Base-by-base conservation (phyloP, 106 monocot genomes). In the Dactylorhiza incarnata region DNA sequence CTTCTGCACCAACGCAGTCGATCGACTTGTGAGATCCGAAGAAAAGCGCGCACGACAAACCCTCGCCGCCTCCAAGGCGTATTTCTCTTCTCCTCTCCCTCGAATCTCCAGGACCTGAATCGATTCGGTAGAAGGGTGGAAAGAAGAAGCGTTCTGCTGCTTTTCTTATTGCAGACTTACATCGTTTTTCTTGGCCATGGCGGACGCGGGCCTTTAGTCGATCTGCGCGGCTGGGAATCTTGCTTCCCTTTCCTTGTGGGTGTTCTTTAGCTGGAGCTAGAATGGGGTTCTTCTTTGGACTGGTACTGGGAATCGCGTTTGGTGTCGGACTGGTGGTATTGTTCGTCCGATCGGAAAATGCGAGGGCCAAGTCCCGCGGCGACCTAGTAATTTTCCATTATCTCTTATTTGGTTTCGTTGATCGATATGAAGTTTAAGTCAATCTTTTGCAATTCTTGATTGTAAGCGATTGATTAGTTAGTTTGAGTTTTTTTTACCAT, bases 221-320 rank as follows among this genome's bases (percentile, higher is more conserved):
- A 11, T 37, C 66, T 11, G 16, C 12, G 29, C 29, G 59, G 59
- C 6, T 9, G 45, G 5, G 45, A 45, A 6, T 12, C 45, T 17
- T 46, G 0, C 14, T 46, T n/a, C n/a, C n/a, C n/a, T 66, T 37
- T 9, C 22, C 47, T 48, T 49, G 19, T n/a, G 8, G 48, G 15
- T 48, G 20, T 23, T 72, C 7, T 23, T 72, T 11, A 5, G 53
- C 17, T 74, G 65, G 52, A 58, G 9, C 20, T 55, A 45, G 15
- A 46, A 95, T 95, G 95, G 87, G 83, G 68, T 95, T 95, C 78
- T 59, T 91, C 45, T 29, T 86, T 67, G 95, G 91, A 17, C 48
- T 89, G 62, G 6, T 83, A 5, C 47, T 95, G 20, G 95, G 95
- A 49, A 10, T 91, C 11, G 81, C 82, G 6, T 68, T 86, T 37